These are phyloP conservation scores for Nevesoporus exiguus DNA, from an alignment of 768 basidiomycete genomes.

Conservation along the genomic window DNA sequence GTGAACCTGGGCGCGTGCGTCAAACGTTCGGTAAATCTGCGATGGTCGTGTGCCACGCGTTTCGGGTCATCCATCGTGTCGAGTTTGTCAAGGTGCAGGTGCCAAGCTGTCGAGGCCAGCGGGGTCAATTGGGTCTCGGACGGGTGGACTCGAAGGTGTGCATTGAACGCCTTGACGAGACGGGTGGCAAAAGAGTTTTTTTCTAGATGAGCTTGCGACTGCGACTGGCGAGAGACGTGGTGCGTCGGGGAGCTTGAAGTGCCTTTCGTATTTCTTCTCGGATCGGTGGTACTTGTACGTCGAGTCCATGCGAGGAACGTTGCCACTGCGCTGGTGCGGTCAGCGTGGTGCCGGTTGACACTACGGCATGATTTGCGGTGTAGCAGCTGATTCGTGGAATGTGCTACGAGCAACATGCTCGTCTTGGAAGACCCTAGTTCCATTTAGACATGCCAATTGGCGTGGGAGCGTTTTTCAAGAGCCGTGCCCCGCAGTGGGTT, in stretches of 20 bases:
- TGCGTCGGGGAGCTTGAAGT: conserved; percentile 12
- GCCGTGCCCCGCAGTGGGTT: no score
- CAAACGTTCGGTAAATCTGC: conserved; percentile 92
- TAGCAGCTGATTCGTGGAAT: no score
- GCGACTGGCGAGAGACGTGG: conserved; percentile 67
- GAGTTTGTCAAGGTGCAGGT: conserved; percentile 47
- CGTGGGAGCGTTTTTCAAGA: no score
- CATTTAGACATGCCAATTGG: no score
- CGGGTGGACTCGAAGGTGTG: no score
- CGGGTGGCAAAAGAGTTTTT: conserved; percentile 74
- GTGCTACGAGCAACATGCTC: no score
- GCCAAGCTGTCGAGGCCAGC: conserved; percentile 10
- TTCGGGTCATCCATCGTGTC: conserved; percentile 76
- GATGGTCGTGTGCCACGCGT: conserved; percentile 69
- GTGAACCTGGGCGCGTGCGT: conserved; percentile 60
- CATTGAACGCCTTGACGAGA: conserved; percentile 42
- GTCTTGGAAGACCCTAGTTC: no score
- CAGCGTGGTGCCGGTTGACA: no score
- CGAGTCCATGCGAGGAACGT: no score
- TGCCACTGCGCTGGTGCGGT: no score
- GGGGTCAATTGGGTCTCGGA: conserved; percentile 42
- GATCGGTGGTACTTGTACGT: conserved; percentile 31
- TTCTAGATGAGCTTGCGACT: conserved; percentile 83
- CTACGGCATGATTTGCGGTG: no score
- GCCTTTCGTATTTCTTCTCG: neutral